These are phyloP conservation scores for Ophiostoma sp. DNA, from an alignment of 2,329 filamentous ascomycete species.

Conservation along the genomic window DNA sequence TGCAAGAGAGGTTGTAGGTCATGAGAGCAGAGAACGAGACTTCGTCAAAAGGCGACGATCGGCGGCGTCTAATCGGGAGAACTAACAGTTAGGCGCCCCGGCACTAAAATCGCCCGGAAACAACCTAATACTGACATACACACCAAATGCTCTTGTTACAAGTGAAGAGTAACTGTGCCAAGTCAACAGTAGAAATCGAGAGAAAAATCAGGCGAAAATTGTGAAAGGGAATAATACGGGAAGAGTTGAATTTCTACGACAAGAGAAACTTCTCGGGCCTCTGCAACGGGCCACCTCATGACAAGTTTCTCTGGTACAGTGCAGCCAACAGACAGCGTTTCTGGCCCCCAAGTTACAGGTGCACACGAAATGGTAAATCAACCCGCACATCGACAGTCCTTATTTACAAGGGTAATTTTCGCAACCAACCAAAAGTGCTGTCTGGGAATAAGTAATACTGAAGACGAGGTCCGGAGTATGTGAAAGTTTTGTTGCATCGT, in stretches of 20 bases:
- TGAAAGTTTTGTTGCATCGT: not conserved
- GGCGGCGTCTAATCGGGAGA: not conserved
- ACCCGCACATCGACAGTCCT: not conserved
- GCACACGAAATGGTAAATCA: not conserved
- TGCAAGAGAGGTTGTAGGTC: not conserved
- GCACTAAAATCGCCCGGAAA: constrained; percentile 1
- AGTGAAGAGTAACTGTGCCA: too few species aligned
- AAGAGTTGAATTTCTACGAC: not conserved
- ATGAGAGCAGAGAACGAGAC: not conserved
- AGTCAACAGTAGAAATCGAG: not conserved
- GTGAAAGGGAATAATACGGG: not conserved
- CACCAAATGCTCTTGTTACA: not conserved
- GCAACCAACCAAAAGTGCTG: not conserved
- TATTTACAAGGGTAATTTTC: not conserved
- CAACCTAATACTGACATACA: not conserved
- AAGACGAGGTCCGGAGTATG: not conserved
- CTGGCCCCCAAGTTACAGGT: constrained; percentile 7
- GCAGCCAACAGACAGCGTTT: constrained; percentile 11
- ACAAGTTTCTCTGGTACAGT: not conserved
- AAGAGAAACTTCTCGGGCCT: not conserved
- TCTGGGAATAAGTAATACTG: too few species aligned
- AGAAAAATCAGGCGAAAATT: not conserved
- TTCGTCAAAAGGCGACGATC: not conserved
- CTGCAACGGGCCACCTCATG: not conserved
- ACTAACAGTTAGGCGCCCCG: constrained; percentile 5